Evolutionary conservation across 1,284 basidiomycete genomes (phyloP), one percentile per base, ranked within the genome.

Genomic region (Trichosporon faecale): DNA sequence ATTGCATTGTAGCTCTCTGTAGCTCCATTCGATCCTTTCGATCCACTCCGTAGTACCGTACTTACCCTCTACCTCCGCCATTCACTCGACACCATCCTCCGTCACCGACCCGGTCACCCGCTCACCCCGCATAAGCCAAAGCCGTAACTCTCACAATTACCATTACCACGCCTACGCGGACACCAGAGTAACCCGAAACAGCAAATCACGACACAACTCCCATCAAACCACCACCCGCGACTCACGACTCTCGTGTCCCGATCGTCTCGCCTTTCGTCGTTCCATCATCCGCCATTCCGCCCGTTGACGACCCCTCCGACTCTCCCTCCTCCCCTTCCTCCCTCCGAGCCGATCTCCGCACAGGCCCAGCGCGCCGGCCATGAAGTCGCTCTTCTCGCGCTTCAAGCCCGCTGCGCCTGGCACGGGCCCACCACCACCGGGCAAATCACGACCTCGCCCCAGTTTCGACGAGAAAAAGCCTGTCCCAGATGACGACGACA

Each of bases 351-450:
- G 12, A 37, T 25, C 65, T 29, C 29, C 46, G 49, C 65, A 33
- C 46, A 46, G 21, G 44, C 65, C 35, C 63, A 65, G 23, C 6
- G 29, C 44, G n/a, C 21, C 60, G 25, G 44, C 60, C 55, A 78
- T 78, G 77, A 78, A 78, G 72, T 77, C 77, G 65, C 69, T 78
- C 55, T 75, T 77, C 68, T 75, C 76, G 35, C 72, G 76, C 52
- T 74, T 78, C 63, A 74, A 76, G 68, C 66, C 70, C 64, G 63
- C 67, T n/a, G 57, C 64, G 4, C 46, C 44, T 35, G 64, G 37
- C 46, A 40, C 55, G 66, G 33, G 40, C 29, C 64, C 63, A n/a
- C 63, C 63, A n/a, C 63, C 35, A 35, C 61, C 35, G 18, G 61
- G 33, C 61, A 63, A 64, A 31, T 18, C 57, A n/a, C 57, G 57